Base-by-base conservation (phyloP, 805 yeast species). In the Candida nitratophila region DNA sequence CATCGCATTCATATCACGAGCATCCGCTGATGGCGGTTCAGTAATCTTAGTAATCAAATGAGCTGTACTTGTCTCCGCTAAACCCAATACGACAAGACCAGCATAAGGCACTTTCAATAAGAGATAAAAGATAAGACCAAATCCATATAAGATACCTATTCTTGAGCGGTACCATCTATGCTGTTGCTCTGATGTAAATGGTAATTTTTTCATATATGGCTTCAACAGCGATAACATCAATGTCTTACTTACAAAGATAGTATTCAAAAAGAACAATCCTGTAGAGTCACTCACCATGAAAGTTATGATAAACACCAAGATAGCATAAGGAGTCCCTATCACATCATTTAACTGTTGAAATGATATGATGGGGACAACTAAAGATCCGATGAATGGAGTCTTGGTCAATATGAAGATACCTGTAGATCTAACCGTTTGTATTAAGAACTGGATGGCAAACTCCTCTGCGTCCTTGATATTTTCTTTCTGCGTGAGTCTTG, bases 91-190 rank as follows among this genome's bases (percentile, higher is more conserved):
- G 14, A 77, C 51, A 20, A 75, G 64, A 0, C 81, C 73, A 4
- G 73, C 51, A 50, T 67, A 66, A 0, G 79, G 81, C 16, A 70
- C 55, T 32, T 61, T 58, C 43, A 76, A 57, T 40, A 75, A 55
- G 43, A 63, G 49, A 49, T 65, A 77, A 55, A 69, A 73, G 39
- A 68, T 68, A 9, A 74, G 53, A 3, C 82, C 77, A 49, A 77
- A 77, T 6, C 83, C 83, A 48, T 73, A 71, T 41, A 80, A 57
- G 27, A 74, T 66, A 0, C 83, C 83, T 44, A 74, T 77, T 34
- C 84, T 65, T 14, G 77, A 68, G 12, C 64, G 63, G 39, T 68
- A 59, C 84, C 84, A 79, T 43, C 64, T 68, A 16, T 65, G 59
- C 36, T 65, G 63, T 43, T 74, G 75, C n/a, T 59, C 49, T 5